Evolutionary conservation across 2,329 filamentous ascomycete genomes (phyloP).

Genomic region (Ophiostoma perfectum): DNA sequence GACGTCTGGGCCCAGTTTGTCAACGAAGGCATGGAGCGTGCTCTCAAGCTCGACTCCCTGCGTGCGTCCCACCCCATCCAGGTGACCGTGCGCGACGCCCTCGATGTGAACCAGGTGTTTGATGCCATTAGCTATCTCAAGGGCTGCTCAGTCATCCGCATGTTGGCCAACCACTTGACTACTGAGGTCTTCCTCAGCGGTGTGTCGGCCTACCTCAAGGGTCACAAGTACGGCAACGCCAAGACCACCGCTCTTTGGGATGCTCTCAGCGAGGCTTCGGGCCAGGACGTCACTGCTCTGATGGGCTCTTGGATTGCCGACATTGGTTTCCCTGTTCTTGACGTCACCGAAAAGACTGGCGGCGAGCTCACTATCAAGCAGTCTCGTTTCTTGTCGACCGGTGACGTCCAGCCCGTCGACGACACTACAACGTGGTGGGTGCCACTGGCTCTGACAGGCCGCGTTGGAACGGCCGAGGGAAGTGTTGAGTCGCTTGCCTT

Average conservation of each 20-base stretch:
- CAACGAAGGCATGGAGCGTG: constrained; percentile 87
- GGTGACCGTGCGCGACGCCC: constrained; percentile 84
- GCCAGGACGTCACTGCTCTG: constrained; percentile 75
- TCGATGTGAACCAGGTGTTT: constrained; percentile 97
- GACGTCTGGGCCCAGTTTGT: constrained; percentile 97
- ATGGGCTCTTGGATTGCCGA: constrained; percentile 96
- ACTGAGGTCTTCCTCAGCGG: constrained; percentile 84
- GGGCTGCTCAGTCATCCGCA: constrained; percentile 91
- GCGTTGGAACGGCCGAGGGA: constrained; percentile 50
- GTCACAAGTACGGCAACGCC: constrained; percentile 82
- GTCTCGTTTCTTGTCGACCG: constrained; percentile 82
- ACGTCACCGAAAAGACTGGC: constrained; percentile 68
- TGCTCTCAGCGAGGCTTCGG: constrained; percentile 79
- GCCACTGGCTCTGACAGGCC: constrained; percentile 77
- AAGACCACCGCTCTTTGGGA: constrained; percentile 89
- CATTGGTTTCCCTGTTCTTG: constrained; percentile 89
- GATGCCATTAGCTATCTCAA: constrained; percentile 96
- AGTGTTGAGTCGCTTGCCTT: constrained; percentile 59
- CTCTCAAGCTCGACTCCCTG: constrained; percentile 82
- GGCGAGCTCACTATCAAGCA: constrained; percentile 79
- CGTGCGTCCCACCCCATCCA: constrained; percentile 94
- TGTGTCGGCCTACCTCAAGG: constrained; percentile 82
- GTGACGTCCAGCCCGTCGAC: constrained; percentile 85
- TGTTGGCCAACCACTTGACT: constrained; percentile 87
- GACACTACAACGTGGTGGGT: constrained; percentile 95